A percentile compares a stretch with the other conserved stretches of the same genome.
Conservation (phyloP, 1,139 yeast species). For the Yamadazyma diospyri region DNA sequence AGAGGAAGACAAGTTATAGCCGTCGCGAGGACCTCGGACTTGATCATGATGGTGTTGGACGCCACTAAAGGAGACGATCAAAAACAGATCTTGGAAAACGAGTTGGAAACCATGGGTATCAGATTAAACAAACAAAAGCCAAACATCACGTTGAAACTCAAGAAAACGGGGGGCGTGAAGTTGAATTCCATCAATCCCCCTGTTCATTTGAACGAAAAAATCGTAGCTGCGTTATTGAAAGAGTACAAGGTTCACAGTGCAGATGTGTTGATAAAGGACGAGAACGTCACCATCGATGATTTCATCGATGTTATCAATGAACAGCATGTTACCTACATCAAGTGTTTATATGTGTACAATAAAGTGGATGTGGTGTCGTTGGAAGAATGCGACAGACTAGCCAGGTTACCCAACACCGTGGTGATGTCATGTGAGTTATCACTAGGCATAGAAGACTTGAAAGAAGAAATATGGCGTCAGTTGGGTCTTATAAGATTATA, state of each 20-base stretch:
- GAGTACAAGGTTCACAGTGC: conserved; percentile 93
- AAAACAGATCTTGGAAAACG: conserved; percentile 79
- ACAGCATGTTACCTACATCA: conserved; percentile 80
- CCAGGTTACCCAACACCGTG: conserved; percentile 86
- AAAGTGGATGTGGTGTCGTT: conserved; percentile 93
- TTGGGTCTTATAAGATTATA: conserved; percentile 74
- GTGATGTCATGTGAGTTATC: conserved; percentile 91
- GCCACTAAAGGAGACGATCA: conserved; percentile 93
- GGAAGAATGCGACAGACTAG: conserved; percentile 90
- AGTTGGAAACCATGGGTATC: conserved; percentile 91
- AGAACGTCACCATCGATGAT: conserved; percentile 86
- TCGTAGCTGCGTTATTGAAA: conserved; percentile 70
- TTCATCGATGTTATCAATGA: conserved; percentile 90
- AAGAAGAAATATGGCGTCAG: conserved; percentile 92
- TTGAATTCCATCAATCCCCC: conserved; percentile 81
- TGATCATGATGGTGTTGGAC: conserved; percentile 89
- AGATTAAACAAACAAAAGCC: conserved; percentile 81
- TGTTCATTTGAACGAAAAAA: conserved; percentile 73
- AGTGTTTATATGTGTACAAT: conserved; percentile 90
- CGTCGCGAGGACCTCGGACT: conserved; percentile 91
- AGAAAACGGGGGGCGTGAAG: conserved; percentile 90
- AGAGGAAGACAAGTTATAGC: conserved; percentile 97
- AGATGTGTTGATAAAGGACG: conserved; percentile 87
- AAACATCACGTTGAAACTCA: conserved; percentile 71
- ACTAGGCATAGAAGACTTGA: conserved; percentile 80